phyloP scores from a whole-genome alignment of 2,329 filamentous ascomycete genomes.

The Aspergillaceae sp. region DNA sequence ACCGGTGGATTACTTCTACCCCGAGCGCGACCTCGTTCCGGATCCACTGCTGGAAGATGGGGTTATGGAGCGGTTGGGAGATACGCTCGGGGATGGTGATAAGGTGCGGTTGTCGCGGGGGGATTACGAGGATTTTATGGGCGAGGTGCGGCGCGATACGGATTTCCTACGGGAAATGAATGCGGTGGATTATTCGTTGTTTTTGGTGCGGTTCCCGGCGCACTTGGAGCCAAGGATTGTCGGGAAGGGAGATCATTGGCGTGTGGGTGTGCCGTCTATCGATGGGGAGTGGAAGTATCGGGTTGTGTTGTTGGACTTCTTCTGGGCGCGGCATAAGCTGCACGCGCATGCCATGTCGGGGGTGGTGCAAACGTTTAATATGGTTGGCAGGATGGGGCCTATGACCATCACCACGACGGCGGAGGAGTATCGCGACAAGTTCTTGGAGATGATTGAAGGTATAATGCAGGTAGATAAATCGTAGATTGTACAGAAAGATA shows the following conservation, averaged over 20 bases:
- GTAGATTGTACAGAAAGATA: neutral
- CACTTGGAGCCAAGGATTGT: conserved; percentile 26
- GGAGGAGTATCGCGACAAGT: conserved; percentile 56
- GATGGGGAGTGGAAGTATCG: conserved; percentile 61
- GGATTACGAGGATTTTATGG: conserved; percentile 50
- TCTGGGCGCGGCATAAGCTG: conserved; percentile 66
- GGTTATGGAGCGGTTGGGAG: conserved; percentile 57
- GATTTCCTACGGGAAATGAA: conserved; percentile 53
- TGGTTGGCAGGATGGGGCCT: conserved; percentile 54
- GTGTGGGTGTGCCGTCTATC: conserved; percentile 51
- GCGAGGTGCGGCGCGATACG: conserved; percentile 53
- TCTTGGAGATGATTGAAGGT: conserved; percentile 44
- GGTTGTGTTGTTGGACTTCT: conserved; percentile 63
- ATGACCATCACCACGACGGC: conserved; percentile 69
- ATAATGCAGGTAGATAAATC: conserved; percentile 30
- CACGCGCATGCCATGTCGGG: conserved; percentile 59
- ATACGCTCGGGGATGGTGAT: conserved; percentile 58
- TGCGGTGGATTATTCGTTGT: conserved; percentile 67
- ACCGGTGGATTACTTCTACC: conserved; percentile 66
- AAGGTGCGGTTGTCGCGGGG: conserved; percentile 51
- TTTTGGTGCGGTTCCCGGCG: conserved; percentile 53
- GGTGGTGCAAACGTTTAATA: conserved; percentile 56
- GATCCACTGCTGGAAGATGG: conserved; percentile 55
- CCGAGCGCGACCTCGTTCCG: conserved; percentile 61
- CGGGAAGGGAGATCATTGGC: conserved; percentile 43